Evolutionary conservation across 2,329 filamentous ascomycete genomes (phyloP).

Genomic region (Incumbomyces delicatus): DNA sequence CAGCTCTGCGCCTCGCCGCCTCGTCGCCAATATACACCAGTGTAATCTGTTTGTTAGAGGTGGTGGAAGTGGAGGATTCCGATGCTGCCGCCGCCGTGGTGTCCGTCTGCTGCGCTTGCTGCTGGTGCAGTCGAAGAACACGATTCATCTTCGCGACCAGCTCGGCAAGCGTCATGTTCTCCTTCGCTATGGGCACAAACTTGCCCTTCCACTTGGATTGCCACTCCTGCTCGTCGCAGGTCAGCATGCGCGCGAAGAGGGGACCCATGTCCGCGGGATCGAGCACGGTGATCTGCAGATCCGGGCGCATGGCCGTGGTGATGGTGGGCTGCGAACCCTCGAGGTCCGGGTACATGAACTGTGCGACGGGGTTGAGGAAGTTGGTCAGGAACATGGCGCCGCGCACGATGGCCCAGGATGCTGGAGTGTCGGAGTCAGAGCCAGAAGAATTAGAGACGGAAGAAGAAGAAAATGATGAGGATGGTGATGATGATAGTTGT

Average conservation of each 20-base stretch:
- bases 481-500: neutral
- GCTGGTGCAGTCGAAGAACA: neutral
- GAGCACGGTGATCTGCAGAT: constrained; percentile 2
- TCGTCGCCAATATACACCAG: constrained; percentile 5
- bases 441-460: too few species aligned
- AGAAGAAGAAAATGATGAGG: too few species aligned
- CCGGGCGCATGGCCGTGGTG: neutral
- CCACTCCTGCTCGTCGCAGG: neutral
- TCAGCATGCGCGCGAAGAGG: neutral
- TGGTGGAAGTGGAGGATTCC: too few species aligned
- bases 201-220: neutral
- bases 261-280: constrained; percentile 8
- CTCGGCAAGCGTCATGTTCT: neutral
- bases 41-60: constrained; percentile 3
- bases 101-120: too few species aligned
- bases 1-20: neutral
- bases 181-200: neutral
- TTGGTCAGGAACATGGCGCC: constrained; percentile 6
- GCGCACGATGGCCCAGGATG: constrained; percentile 8
- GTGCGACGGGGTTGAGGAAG: constrained; percentile 1
- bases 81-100: too few species aligned
- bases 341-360: constrained; percentile 9
- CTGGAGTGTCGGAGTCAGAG: too few species aligned
- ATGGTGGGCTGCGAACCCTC: neutral
- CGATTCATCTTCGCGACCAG: constrained; percentile 6